Evolutionary conservation across 2,329 filamentous ascomycete genomes (phyloP).

Genomic region (Colletotrichum lentis): DNA sequence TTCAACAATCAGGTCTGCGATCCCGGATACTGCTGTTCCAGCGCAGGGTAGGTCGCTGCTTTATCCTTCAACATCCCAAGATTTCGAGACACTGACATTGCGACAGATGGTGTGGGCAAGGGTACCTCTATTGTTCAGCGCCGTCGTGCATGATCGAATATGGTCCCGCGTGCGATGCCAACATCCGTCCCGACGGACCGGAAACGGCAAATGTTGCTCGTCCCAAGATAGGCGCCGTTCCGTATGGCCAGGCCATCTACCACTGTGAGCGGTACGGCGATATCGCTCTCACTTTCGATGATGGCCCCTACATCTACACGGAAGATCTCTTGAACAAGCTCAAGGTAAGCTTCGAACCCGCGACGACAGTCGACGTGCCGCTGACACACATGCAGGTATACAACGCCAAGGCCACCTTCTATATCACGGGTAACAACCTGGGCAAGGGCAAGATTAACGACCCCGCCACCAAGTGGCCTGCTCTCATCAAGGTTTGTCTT

Average conservation of each 20-base stretch:
- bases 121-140: slow-evolving; percentile 64
- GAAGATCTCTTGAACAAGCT: slow-evolving; percentile 52
- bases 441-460: slow-evolving; percentile 60
- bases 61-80: not conserved
- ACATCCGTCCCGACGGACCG: slow-evolving; percentile 58
- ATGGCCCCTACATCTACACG: slow-evolving; percentile 56
- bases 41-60: slow-evolving; percentile 48
- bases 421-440: slow-evolving; percentile 56
- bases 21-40: slow-evolving; percentile 52
- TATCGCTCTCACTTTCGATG: slow-evolving; percentile 59
- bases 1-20: slow-evolving; percentile 47
- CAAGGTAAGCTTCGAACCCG: slow-evolving; percentile 48
- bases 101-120: slow-evolving; percentile 64
- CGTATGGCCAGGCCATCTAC: slow-evolving; percentile 66
- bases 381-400: slow-evolving; percentile 50
- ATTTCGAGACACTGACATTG: not conserved
- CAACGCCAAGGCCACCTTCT: slow-evolving; percentile 72
- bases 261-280: slow-evolving; percentile 64
- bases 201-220: slow-evolving; percentile 63
- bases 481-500: slow-evolving; percentile 45
- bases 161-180: slow-evolving; percentile 69
- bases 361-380: not conserved
- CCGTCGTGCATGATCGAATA: slow-evolving; percentile 70
- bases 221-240: slow-evolving; percentile 60
- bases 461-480: slow-evolving; percentile 49